Percentiles rank a stretch among this genome's conserved stretches.
These are phyloP conservation scores for Arthrobotrys megalospora DNA, from an alignment of 2,329 filamentous ascomycete species.

Conservation along the genomic window DNA sequence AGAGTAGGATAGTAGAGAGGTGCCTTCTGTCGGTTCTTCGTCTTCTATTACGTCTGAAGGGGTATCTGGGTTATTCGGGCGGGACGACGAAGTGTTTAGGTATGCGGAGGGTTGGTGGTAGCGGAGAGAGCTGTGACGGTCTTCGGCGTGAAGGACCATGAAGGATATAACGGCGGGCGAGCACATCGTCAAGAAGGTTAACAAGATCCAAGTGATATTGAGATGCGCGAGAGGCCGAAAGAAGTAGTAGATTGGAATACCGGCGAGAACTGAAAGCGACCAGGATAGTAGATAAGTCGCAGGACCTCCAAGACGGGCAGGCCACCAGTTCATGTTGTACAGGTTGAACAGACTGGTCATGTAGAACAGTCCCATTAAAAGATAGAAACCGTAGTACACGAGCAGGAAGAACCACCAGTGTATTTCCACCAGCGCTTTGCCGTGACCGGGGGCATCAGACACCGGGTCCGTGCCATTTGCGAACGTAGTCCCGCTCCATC, in stretches of 20 bases:
- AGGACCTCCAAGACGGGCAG: slow-evolving; percentile 76
- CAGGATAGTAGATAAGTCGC: slow-evolving; percentile 76
- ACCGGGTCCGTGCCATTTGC: slow-evolving; percentile 62
- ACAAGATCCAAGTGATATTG: slow-evolving; percentile 79
- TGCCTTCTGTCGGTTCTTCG: slow-evolving; percentile 42
- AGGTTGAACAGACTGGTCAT: slow-evolving; percentile 81
- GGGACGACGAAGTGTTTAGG: slow-evolving; percentile 64
- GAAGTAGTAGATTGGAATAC: slow-evolving; percentile 74
- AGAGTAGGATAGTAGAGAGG: slow-evolving; percentile 43
- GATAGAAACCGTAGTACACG: slow-evolving; percentile 80
- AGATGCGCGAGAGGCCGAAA: slow-evolving; percentile 72
- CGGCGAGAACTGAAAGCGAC: slow-evolving; percentile 73
- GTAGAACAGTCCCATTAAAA: slow-evolving; percentile 77
- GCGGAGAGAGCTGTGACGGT: slow-evolving; percentile 73
- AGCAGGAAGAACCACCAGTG: slow-evolving; percentile 82
- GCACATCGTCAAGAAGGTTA: slow-evolving; percentile 80
- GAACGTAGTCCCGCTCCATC: slow-evolving; percentile 53
- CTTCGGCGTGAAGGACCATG: slow-evolving; percentile 75
- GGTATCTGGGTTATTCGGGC: slow-evolving; percentile 16
- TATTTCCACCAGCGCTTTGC: slow-evolving; percentile 75
- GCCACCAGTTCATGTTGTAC: slow-evolving; percentile 81
- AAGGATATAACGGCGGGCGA: slow-evolving; percentile 78
- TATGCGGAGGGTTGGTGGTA: slow-evolving; percentile 76
- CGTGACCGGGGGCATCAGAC: slow-evolving; percentile 74
- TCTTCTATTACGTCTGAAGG: slow-evolving; percentile 15